A percentile compares a stretch with the other conserved stretches of the same genome.
Conservation (phyloP, 164 flowering plant species). For the Aristolochia contorta region DNA sequence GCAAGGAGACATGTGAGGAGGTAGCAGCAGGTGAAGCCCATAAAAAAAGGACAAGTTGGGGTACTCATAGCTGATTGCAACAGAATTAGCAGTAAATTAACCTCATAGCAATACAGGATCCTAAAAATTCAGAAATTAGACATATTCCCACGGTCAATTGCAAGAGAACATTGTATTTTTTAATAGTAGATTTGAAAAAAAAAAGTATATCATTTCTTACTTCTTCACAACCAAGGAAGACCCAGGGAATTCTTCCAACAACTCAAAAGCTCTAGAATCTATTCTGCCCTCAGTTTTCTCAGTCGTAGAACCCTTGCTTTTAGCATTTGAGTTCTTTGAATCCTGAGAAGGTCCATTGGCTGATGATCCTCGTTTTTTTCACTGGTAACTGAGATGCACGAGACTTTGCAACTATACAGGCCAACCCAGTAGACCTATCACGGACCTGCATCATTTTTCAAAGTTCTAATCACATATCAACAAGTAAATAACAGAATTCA, state of each 20-base stretch:
- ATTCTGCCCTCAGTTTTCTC: slow-evolving; percentile 32
- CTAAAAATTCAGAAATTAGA: background rate
- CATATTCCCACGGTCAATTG: background rate
- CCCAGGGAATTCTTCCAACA: slow-evolving; percentile 58
- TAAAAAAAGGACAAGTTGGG: too few relatives aligned
- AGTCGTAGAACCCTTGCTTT: slow-evolving; percentile 41
- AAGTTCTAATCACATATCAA: background rate
- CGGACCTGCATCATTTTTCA: slow-evolving; percentile 42
- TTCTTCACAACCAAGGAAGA: slow-evolving; percentile 70
- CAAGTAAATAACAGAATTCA: background rate
- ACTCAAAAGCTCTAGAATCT: slow-evolving; percentile 40
- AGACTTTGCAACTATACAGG: slow-evolving; percentile 83
- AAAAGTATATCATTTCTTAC: slow-evolving; percentile 31
- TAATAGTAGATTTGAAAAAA: too few relatives aligned
- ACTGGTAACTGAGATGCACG: slow-evolving; percentile 66
- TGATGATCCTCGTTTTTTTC: slow-evolving; percentile 38
- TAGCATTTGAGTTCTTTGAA: slow-evolving; percentile 33
- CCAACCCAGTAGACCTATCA: slow-evolving; percentile 50
- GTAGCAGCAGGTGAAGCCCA: too few relatives aligned
- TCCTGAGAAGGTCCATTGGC: slow-evolving; percentile 38
- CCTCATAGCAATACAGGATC: too few relatives aligned
- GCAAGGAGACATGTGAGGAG: too few relatives aligned
- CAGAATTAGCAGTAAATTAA: too few relatives aligned
- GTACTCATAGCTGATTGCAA: too few relatives aligned
- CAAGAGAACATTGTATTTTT: background rate